Evolutionary conservation across 1,139 yeast species (phyloP).

Genomic region (Spencermartinsiella ligniputridi): DNA sequence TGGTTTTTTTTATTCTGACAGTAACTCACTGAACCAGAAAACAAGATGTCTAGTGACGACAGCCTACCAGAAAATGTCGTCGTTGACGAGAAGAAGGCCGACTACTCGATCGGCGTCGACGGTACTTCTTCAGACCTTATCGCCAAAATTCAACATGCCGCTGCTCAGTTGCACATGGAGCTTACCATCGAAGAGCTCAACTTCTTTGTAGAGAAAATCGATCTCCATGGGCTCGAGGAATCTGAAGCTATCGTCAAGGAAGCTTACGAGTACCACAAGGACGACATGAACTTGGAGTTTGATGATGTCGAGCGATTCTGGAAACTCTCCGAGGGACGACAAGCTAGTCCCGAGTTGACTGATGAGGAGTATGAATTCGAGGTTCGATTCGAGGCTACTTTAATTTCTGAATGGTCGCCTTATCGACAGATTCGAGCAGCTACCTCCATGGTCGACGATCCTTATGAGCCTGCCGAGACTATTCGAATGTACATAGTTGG

Average conservation of each 20-base stretch:
- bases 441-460: constrained; percentile 44
- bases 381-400: constrained; percentile 36
- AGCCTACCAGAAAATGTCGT: neutral
- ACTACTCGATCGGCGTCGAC: neutral
- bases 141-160: neutral
- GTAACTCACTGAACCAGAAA: neutral
- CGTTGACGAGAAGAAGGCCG: neutral
- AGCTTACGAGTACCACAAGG: constrained; percentile 40
- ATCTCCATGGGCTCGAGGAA: constrained; percentile 25
- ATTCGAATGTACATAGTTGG: constrained; percentile 45
- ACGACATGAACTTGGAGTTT: constrained; percentile 44
- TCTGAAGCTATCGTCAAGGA: constrained; percentile 41
- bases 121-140: neutral
- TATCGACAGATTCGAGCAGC: constrained; percentile 49
- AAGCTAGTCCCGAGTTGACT: constrained; percentile 32
- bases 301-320: constrained; percentile 24
- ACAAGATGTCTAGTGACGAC: neutral
- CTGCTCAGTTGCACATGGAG: neutral
- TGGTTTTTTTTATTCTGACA: neutral
- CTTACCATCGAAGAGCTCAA: constrained; percentile 1
- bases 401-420: constrained; percentile 45
- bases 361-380: constrained; percentile 34
- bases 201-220: neutral
- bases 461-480: constrained; percentile 41
- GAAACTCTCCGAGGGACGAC: constrained; percentile 16